Base-by-base conservation (phyloP, 805 yeast genomes). In the Starmerella khaoyaiensis region DNA sequence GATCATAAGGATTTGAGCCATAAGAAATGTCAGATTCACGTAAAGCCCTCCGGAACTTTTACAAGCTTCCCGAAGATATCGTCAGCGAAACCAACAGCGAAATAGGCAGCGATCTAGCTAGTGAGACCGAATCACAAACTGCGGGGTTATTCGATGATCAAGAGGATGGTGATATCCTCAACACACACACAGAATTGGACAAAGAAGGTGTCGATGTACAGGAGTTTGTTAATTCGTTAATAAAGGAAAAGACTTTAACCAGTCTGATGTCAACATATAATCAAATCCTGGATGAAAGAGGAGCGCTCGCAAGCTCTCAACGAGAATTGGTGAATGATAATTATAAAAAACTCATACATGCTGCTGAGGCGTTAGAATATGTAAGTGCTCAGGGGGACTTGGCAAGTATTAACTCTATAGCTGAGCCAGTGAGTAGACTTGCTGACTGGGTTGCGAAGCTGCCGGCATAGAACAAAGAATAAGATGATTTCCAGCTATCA, bases 311-410 rank as follows among this genome's bases (percentile, higher is more conserved):
- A 27, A 52, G 58, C 37, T 59, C 58, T 25, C 62, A 59, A 35
- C 60, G 60, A 43, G 59, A 62, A 18, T 50, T 59, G 4, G 61
- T 59, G 6, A 60, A 59, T 43, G 57, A 59, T 44, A 59, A 59
- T 42, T 59, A 59, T 47, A 51, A 55, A 26, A 57, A 59, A 25
- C 52, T 59, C 9, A 60, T 60, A 31, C 41, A 50, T 9, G 60
- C 59, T 12, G 52, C 60, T 8, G 56, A 54, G 24, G 54, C 58
- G 14, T 50, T 58, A 22, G 55, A 45, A 2, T 43, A 46, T 16
- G 44, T 54, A 34, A 46, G 49, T 25, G 37, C 38, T 17, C 43
- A 40, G 31, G 51, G 53, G 28, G 49, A 45, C n/a, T 42, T 47
- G 15, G 47, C 44, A 2, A 45, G 35, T 10, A 38, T 48, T 10